Percentiles rank a stretch among this genome's conserved stretches.
phyloP scores from a whole-genome alignment of 805 yeast genomes.

The Maudiozyma barnettii region DNA sequence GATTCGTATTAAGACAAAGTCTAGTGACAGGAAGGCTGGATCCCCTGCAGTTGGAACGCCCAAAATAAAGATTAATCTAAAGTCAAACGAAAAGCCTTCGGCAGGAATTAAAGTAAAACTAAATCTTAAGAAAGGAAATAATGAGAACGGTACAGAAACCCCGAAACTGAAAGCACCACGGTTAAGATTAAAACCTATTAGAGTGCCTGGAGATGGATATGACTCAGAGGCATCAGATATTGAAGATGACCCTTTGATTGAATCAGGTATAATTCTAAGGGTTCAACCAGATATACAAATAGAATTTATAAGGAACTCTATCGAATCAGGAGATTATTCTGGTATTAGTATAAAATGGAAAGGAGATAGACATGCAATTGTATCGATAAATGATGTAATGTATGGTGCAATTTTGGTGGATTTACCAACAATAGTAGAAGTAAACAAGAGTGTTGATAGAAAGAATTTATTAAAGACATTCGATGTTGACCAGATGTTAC shows the following conservation, averaged over 20 bases:
- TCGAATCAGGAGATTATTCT: conserved; percentile 66
- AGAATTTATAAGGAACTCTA: conserved; percentile 66
- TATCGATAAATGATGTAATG: conserved; percentile 55
- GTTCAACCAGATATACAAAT: conserved; percentile 43
- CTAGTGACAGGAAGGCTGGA: conserved; percentile 6
- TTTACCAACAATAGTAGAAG: conserved; percentile 79
- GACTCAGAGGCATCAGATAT: conserved; percentile 94
- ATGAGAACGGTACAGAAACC: conserved; percentile 13
- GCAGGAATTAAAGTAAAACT: conserved; percentile 17
- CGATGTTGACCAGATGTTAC: conserved; percentile 76
- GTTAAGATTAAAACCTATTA: conserved; percentile 45
- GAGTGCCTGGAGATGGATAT: conserved; percentile 90
- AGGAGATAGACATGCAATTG: conserved; percentile 69
- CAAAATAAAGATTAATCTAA: conserved; percentile 18
- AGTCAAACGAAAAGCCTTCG: conserved; percentile 6
- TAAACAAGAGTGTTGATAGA: conserved; percentile 74
- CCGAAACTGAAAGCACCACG: conserved; percentile 31
- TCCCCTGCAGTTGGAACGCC: conserved; percentile 9
- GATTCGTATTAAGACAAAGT: conserved; percentile 14
- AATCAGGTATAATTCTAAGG: conserved; percentile 75
- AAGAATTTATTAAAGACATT: conserved; percentile 81
- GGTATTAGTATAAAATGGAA: conserved; percentile 74
- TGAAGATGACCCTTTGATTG: conserved; percentile 89
- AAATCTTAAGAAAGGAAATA: conserved; percentile 17
- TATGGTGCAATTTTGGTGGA: conserved; percentile 84